Evolutionary conservation across 2,329 filamentous ascomycete species (phyloP), one percentile per base, ranked within the genome.

Genomic region (Fusarium subglutinans): DNA sequence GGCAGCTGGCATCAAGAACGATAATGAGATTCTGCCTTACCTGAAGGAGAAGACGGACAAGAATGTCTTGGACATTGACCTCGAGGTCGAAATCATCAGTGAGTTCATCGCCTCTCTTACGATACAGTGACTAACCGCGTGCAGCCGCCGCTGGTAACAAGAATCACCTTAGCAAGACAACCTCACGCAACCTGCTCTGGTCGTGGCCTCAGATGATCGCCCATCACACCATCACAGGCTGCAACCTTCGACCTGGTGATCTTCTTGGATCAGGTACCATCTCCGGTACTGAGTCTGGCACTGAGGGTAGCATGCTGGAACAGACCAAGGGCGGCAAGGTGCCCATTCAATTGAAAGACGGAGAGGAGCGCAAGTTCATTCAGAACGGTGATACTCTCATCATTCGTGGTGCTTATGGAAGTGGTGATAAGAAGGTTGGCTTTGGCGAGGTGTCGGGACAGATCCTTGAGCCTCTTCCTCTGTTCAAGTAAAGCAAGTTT

Each of bases 141-240:
- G 1, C n/a, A 83, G 81, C 82, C 7, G 70, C 79, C 40, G 69
- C 72, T 15, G 82, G 81, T 8, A 73, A 79, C 51, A 82, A 78
- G 51, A 81, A 77, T 4, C 77, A 79, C n/a, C 77, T 84, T 18
- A 79, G 75, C 22, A 77, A 75, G 48, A 83, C 82, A 11, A 83
- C 78, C 55, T 80, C 82, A 3, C 80, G 74, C 26, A 81, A 86
- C 57, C 85, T 96, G 3, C 86, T 96, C 4, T 96, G 91, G 87
- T 95, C 93, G 0, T 96, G 94, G 84, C 88, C 92, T 2, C 94
- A 96, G 80, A 95, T 96, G 93, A 85, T 96, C 40, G 89, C 94
- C 1, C 94, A 96, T 81, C 94, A 96, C 81, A 91, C 92, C 6
- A 88, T 94, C 66, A 92, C 91, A 0, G 94, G 94, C 12, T 96